These are phyloP conservation scores for Carex arenaria DNA, from an alignment of 202 grass and related monocot species.

Conservation along the genomic window DNA sequence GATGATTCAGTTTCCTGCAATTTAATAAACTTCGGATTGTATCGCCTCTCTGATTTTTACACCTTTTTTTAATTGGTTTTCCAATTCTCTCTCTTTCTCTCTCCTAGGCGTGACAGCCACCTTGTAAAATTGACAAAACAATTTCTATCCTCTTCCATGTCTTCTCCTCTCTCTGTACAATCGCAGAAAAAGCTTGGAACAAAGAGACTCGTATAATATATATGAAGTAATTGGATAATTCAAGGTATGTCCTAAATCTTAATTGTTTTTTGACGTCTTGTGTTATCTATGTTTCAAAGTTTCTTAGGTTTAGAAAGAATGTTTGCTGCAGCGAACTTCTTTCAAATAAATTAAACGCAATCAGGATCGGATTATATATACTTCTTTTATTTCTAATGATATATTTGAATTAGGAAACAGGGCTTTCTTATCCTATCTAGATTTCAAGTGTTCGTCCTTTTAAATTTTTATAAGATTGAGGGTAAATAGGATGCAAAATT, in stretches of 20 bases:
- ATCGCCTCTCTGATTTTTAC: constrained; percentile 7
- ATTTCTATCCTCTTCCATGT: constrained; percentile 1
- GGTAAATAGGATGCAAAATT: background rate
- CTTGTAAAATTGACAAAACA: constrained; percentile 24
- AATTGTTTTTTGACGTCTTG: background rate
- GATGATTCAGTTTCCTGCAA: constrained; percentile 9
- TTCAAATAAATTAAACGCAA: background rate
- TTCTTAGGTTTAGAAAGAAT: background rate
- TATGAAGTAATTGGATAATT: constrained; percentile 17
- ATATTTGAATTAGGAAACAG: background rate
- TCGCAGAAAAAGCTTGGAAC: background rate
- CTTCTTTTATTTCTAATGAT: background rate
- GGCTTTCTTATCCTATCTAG: background rate
- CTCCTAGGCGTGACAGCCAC: constrained; percentile 25
- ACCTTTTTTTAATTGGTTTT: constrained; percentile 16
- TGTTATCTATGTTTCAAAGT: background rate
- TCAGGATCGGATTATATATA: background rate
- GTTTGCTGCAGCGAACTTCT: background rate
- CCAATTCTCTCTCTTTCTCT: constrained; percentile 4
- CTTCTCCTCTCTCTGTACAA: background rate
- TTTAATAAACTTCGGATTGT: background rate
- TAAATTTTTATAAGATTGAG: background rate
- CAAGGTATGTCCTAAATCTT: background rate
- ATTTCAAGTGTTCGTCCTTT: background rate
- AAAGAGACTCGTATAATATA: constrained; percentile 23